Base-by-base conservation (phyloP, 139 green algal species). In the Asterochloris erici region DNA sequence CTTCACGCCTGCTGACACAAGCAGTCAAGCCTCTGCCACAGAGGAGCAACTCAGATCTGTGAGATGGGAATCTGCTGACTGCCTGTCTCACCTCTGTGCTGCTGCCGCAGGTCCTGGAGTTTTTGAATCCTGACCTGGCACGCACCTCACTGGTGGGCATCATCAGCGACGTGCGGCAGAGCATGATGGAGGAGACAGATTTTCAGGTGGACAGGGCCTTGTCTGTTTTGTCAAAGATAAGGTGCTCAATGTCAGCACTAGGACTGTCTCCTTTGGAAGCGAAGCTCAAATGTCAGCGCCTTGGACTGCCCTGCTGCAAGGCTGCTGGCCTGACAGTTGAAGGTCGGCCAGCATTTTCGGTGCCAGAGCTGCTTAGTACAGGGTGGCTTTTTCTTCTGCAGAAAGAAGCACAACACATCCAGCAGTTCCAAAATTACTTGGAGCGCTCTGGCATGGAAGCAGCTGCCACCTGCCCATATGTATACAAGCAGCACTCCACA, bases 351-450 rank as follows among this genome's bases (percentile, higher is more conserved):
- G n/a, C n/a, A n/a, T n/a, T n/a, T n/a, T n/a, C n/a, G n/a, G n/a
- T n/a, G n/a, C n/a, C n/a, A n/a, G n/a, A n/a, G n/a, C n/a, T n/a
- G n/a, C n/a, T n/a, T n/a, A n/a, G n/a, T n/a, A n/a, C n/a, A n/a
- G n/a, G n/a, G n/a, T n/a, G n/a, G 90, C 96, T 16, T 54, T 54
- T 54, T 54, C 38, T 54, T 88, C 96, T 99, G 77, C 78, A 29
- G 0, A 95, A 98, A 82, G 96, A 99, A 85, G 92, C 91, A 14
- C 28, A 84, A 14, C 91, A 97, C 87, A 86, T 96, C 27, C 81
- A 89, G 23, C 89, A 94, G 74, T 99, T 98, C 86, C 81, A 82
- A 11, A 74, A 69, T 28, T 98, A 96, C 86, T 81, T 98, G 60
- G 92, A 97, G 81, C 21, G 29, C 0, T 86, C 84, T 14, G 93